Evolutionary conservation across 805 yeast species (phyloP), one percentile per base, ranked within the genome.

Genomic region (Sugiyamaella qingdaonensis): DNA sequence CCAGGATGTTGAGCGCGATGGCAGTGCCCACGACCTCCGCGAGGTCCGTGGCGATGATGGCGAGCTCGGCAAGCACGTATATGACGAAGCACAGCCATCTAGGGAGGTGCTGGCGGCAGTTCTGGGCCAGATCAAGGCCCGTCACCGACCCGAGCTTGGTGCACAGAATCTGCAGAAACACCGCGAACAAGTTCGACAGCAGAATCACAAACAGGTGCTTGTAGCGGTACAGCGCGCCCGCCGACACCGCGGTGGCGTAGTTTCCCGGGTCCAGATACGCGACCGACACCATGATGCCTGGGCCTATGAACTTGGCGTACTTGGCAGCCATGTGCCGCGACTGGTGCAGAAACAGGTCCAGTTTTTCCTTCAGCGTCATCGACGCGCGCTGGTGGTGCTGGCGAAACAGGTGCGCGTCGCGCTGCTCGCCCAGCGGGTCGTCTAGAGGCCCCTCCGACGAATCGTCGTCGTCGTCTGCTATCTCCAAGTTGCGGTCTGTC

Each of bases 21-120:
- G 96, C 96, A 2, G 96, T 86, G 1, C 97, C 97, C 7, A 90
- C 92, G 10, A 90, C 96, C 68, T 90, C 97, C 0, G 97, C 97
- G 61, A 90, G 72, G 66, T 90, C 97, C 0, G 97, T 90, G 9
- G 96, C 95, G 34, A 90, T 84, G 56, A 90, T 90, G 2, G 96
- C 96, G 21, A 88, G 61, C 62, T 90, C 96, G 0, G 96, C 89
- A 60, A 86, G 76, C 1, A 79, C 65, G 65, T 89, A 90, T 3
- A 89, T 71, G 2, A 76, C 58, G 39, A 80, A 58, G 62, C 88
- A 87, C 61, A 86, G 66, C 81, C 85, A 81, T 24, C 68, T 68
- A 0, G 95, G 90, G 31, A 90, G 73, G 63, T 85, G 81, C 54
- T 75, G 72, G 39, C 89, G 77, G 68, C 96, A 90, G 66, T 86